Evolutionary conservation across 768 basidiomycete genomes (phyloP), one percentile per base, ranked within the genome.

Genomic region (Suillus bovinus): DNA sequence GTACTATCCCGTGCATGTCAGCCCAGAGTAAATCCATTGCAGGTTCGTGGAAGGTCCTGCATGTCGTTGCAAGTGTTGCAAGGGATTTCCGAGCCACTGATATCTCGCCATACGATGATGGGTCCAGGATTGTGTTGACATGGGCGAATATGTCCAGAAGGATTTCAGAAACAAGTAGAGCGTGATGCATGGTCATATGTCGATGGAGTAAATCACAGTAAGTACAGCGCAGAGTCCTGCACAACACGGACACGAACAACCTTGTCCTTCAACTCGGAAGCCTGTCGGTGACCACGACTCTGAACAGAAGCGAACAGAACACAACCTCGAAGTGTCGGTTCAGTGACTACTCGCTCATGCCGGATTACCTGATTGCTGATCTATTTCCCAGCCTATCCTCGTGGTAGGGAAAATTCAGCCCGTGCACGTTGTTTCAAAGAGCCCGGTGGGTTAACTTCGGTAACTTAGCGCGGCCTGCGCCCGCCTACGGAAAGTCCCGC

Each of bases 331-430:
- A 31, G 49, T 4, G 2, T 52, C 49, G 49, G 49, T 49, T 49
- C 24, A 47, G 14, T 17, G 16, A 49, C 16, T 10, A 8, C 9
- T 49, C 27, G 47, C 47, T 49, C 47, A 49, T 49, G 47, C 47
- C 27, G 16, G 27, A 49, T 49, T 10, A 9, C 47, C 16, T 29
- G 27, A 49, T 27, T 49, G 17, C 47, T 49, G 47, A 16, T 27
- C 27, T 17, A 49, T 49, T 49, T 49, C 47, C 47, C 47, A 49
- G 47, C 47, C 47, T 29, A 49, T 49, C 16, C 27, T 49, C 47
- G 9, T 49, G 47, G 47, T 17, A 29, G 27, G 47, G 27, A 29
- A 49, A 29, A 29, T 49, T 29, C 27, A 49, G 27, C 27, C 27
- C 9, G 47, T 29, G 16, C 47, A 49, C 27, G 47, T 49, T 49